Percentiles rank a stretch among this genome's conserved stretches.
Conservation (phyloP, 2,329 filamentous ascomycete species). For the Stagonosporopsis rhizophila region DNA sequence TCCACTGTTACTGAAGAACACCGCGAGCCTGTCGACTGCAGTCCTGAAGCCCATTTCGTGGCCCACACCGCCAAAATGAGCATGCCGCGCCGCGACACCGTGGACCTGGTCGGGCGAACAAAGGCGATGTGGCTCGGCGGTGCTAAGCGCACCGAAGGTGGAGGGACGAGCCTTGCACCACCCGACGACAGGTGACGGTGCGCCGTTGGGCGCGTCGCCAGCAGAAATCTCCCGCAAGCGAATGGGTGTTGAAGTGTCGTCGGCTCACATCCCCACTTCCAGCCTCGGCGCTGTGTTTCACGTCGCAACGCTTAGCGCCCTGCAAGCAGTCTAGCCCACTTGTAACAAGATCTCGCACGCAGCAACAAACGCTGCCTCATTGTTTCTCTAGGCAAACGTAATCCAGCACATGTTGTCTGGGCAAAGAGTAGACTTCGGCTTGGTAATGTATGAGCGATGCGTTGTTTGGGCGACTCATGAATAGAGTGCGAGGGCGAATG, state of each 20-base stretch:
- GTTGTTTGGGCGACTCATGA: not conserved
- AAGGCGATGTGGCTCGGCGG: conserved; percentile 19
- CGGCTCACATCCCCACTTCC: conserved; percentile 2
- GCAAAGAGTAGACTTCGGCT: not conserved
- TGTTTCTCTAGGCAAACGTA: not conserved
- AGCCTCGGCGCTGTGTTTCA: conserved; percentile 13
- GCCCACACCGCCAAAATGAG: conserved; percentile 16
- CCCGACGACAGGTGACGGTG: conserved; percentile 44
- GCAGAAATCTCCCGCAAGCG: conserved; percentile 23
- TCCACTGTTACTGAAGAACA: conserved; percentile 24
- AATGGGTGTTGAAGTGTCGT: conserved; percentile 28
- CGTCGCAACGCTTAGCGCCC: conserved; percentile 9
- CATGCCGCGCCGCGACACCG: conserved; percentile 28
- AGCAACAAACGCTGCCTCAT: not conserved
- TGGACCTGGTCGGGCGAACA: conserved; percentile 13
- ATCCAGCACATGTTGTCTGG: not conserved
- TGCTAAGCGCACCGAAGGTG: conserved; percentile 26
- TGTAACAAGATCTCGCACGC: not conserved
- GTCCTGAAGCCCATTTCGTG: conserved; percentile 22
- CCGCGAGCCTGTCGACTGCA: conserved; percentile 32
- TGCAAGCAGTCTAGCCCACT: conserved; percentile 2
- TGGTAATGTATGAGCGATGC: not conserved
- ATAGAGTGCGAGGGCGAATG: not conserved
- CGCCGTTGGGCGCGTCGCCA: conserved; percentile 40
- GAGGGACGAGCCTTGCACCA: conserved; percentile 29